Evolutionary conservation across 805 yeast genomes (phyloP), one percentile per base, ranked within the genome.

Genomic region (Nakazawaea holstii): DNA sequence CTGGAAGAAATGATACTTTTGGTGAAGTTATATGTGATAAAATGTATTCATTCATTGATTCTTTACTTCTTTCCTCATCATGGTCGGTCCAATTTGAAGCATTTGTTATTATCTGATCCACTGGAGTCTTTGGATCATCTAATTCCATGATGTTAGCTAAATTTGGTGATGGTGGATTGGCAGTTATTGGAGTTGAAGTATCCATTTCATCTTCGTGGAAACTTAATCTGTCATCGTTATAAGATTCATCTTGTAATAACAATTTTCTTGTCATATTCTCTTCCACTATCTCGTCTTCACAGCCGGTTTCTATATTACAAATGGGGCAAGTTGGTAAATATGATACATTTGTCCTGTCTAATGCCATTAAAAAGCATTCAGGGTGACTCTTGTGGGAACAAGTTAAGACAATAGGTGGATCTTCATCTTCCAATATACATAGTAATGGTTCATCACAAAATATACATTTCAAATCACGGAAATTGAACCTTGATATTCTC

Each of bases 321-420:
- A 37, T 35, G 6, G 33, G 17, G 27, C 49, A 49, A 24, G 8
- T 33, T 41, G 37, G 41, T 14, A 17, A n/a, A 14, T 30, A 35
- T 17, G n/a, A 14, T 38, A 35, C n/a, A 31, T 38, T 26, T 15
- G 11, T 20, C 13, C 39, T 29, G 36, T 38, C 43, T 8, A 50
- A 20, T 43, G 38, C 24, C 40, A 44, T 35, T 15, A 35, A 17
- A n/a, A 42, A 43, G 38, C 53, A 51, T 8, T 51, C 44, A 11
- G 36, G 32, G 32, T 51, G 53, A 26, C 46, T 41, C 20, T 33
- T 32, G 31, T 52, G 51, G 1, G 32, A 43, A 41, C 54, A 52
- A 11, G 49, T 35, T 15, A 52, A 40, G 2, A 29, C 36, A 9
- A 52, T 20, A 2, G 48, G 48, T 5, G 49, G 46, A 4, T 38